Base-by-base conservation (phyloP, 495 filamentous ascomycete species). In the Penicillium parvum region DNA sequence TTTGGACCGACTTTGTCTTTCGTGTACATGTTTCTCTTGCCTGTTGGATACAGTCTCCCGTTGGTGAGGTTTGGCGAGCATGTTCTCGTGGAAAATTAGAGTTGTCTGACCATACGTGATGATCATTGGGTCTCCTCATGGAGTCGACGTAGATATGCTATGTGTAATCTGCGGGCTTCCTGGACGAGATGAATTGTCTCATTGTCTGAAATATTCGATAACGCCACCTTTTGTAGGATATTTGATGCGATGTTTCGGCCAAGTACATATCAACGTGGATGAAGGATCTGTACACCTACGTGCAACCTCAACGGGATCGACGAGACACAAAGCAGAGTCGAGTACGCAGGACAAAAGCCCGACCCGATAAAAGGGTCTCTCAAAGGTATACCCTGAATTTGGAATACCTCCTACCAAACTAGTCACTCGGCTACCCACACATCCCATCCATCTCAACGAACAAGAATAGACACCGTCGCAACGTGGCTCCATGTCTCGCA, bases 61-160 rank as follows among this genome's bases (percentile, higher is more conserved):
- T 35, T 28, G 43, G 45, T 19, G 15, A n/a, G 37, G 43, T 34
- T n/a, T n/a, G n/a, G n/a, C n/a, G n/a, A n/a, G n/a, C n/a, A 32
- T 60, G 39, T 40, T 37, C 12, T 53, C 52, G 46, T 53, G 43
- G 45, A 32, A 35, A 52, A 43, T n/a, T n/a, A n/a, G n/a, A n/a
- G n/a, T n/a, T n/a, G n/a, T n/a, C 37, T 52, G 50, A 37, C 41
- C 34, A 49, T 54, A 43, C 37, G 37, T 30, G 34, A 45, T 37
- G 15, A 5, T 29, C 3, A 28, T 39, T 9, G 19, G 20, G 16
- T 37, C 20, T 6, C 23, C 28, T 32, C n/a, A 30, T 25, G 32
- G 25, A 32, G 32, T 35, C 27, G 11, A 39, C 30, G 21, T 19
- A 11, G 37, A 22, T 26, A 20, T 4, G 10, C 14, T 35, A 32